Evolutionary conservation across 345 rosid species (phyloP).

Genomic region (Hypericum androsaemum): DNA sequence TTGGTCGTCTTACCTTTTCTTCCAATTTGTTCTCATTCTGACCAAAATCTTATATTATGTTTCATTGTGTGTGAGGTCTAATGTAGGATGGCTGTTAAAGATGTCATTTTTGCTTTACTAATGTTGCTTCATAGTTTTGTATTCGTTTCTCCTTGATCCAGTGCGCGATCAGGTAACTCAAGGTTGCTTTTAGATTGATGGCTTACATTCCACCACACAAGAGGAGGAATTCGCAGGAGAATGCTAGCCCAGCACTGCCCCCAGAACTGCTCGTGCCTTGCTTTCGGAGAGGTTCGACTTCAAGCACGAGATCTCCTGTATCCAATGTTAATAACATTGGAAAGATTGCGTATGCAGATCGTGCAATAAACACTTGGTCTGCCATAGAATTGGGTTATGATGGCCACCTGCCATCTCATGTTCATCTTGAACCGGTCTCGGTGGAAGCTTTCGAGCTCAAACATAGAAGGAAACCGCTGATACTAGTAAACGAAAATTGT

Average conservation of each 20-base stretch:
- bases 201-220: conserved; percentile 61
- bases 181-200: conserved; percentile 20
- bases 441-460: conserved; percentile 19
- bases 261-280: too few relatives aligned
- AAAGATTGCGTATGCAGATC: conserved; percentile 30
- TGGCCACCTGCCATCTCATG: conserved; percentile 22
- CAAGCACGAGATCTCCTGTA: conserved; percentile 12
- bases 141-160: too few relatives aligned
- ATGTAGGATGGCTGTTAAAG: too few relatives aligned
- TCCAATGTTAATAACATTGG: too few relatives aligned
- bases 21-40: too few relatives aligned
- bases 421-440: conserved; percentile 27
- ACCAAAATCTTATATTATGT: too few relatives aligned
- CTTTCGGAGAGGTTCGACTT: too few relatives aligned
- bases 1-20: too few relatives aligned
- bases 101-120: not conserved
- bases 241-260: conserved; percentile 19
- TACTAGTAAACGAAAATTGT: conserved; percentile 23
- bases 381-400: too few relatives aligned
- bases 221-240: conserved; percentile 33
- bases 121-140: conserved; percentile 3
- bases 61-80: too few relatives aligned
- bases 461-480: conserved; percentile 23
- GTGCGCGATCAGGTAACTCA: not conserved
- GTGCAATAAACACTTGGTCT: conserved; percentile 36